Percentiles rank a stretch among this genome's conserved stretches.
phyloP scores from a whole-genome alignment of 1,139 yeast species.

The Nematodospora anomalae region DNA sequence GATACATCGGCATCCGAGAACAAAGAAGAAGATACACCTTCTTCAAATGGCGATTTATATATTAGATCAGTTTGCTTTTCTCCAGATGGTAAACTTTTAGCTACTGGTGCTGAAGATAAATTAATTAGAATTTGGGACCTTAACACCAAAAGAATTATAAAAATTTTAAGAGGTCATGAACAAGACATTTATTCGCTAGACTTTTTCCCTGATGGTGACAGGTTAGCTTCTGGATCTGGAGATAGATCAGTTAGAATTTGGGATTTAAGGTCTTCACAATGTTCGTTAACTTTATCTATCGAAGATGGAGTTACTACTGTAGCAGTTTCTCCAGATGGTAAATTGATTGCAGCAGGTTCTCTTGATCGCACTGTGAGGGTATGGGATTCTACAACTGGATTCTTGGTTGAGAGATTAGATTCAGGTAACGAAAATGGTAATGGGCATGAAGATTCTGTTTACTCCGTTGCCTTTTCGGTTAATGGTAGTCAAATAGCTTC shows the following conservation, averaged over 20 bases:
- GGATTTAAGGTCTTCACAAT: conserved; percentile 92
- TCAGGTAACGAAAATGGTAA: conserved; percentile 84
- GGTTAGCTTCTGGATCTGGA: conserved; percentile 94
- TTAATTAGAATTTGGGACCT: conserved; percentile 97
- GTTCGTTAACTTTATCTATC: conserved; percentile 83
- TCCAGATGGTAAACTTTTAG: conserved; percentile 92
- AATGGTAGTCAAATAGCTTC: conserved; percentile 91
- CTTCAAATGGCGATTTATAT: conserved; percentile 75
- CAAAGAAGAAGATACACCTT: conserved; percentile 25
- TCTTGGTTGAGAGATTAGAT: conserved; percentile 88
- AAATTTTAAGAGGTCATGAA: conserved; percentile 91
- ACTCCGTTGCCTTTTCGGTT: conserved; percentile 90
- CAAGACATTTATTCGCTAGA: conserved; percentile 96
- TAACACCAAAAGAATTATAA: conserved; percentile 79
- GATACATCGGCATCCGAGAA: conserved; percentile 44
- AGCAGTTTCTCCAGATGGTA: conserved; percentile 95
- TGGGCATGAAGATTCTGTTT: conserved; percentile 96
- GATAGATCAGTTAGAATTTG: conserved; percentile 96
- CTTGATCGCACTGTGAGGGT: conserved; percentile 94
- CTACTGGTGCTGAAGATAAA: conserved; percentile 98
- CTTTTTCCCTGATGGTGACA: conserved; percentile 92
- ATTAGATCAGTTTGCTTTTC: conserved; percentile 95
- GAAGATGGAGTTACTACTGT: conserved; percentile 99
- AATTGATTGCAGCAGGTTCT: conserved; percentile 93
- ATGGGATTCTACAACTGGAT: conserved; percentile 95